Conservation (phyloP, 345 rosid species). For the Eucalyptus grandis region DNA sequence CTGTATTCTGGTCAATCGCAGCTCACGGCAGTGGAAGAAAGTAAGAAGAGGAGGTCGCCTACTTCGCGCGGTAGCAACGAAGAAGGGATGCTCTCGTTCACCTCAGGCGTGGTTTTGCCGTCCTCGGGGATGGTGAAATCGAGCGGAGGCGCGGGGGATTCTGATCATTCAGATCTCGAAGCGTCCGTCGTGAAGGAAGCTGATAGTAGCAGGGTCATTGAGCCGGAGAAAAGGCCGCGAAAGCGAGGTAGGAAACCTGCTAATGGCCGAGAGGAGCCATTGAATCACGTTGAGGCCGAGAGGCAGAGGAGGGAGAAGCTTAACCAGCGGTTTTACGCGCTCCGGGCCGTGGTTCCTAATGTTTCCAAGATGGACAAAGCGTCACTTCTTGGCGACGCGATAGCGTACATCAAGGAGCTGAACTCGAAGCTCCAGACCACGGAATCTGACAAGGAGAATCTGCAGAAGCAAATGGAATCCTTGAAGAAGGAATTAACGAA, state of each 20-base stretch:
- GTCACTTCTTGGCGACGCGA: slow-evolving; percentile 86
- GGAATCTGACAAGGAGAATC: slow-evolving; percentile 51
- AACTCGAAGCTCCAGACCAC: slow-evolving; percentile 40
- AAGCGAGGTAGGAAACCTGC: slow-evolving; percentile 97
- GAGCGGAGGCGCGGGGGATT: slow-evolving; percentile 49
- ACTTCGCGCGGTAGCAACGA: slow-evolving; percentile 61
- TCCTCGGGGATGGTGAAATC: slow-evolving; percentile 47
- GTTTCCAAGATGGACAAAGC: slow-evolving; percentile 99
- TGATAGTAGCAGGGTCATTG: slow-evolving; percentile 47
- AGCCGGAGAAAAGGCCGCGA: slow-evolving; percentile 73
- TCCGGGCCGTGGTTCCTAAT: slow-evolving; percentile 89
- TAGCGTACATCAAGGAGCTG: slow-evolving; percentile 82
- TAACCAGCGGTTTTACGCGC: slow-evolving; percentile 74
- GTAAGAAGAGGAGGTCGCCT: slow-evolving; percentile 55
- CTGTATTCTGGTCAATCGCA: slow-evolving; percentile 39
- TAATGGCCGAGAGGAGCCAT: slow-evolving; percentile 88
- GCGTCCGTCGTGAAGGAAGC: slow-evolving; percentile 74
- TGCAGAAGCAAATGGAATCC: slow-evolving; percentile 53
- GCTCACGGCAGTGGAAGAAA: slow-evolving; percentile 35
- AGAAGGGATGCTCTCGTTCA: slow-evolving; percentile 78
- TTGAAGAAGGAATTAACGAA: slow-evolving; percentile 29
- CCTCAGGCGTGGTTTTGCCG: slow-evolving; percentile 52
- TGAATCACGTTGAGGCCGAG: slow-evolving; percentile 98
- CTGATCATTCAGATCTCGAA: slow-evolving; percentile 91
- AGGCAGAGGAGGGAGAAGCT: slow-evolving; percentile 97